A percentile compares a stretch with the other conserved stretches of the same genome.
phyloP scores from a whole-genome alignment of 2,329 filamentous ascomycete genomes.

The Stachybotrys echinatus region DNA sequence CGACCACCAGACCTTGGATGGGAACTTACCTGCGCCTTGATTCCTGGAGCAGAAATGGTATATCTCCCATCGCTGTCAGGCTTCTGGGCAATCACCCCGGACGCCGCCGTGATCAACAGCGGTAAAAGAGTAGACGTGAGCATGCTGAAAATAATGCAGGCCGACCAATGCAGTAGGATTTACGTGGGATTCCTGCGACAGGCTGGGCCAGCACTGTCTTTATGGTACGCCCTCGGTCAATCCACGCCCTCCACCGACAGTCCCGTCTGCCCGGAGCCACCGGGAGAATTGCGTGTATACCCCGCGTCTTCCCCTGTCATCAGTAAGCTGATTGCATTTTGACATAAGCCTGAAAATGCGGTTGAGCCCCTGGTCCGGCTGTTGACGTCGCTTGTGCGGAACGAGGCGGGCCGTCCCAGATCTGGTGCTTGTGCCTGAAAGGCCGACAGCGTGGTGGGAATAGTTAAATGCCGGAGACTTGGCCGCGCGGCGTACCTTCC shows the following conservation, averaged over 20 bases:
- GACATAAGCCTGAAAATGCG: too few species aligned
- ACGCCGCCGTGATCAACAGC: constrained; percentile 17
- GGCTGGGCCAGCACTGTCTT: neutral
- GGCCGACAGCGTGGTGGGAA: neutral
- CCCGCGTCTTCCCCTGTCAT: too few species aligned
- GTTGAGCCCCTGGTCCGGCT: too few species aligned
- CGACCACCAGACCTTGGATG: neutral
- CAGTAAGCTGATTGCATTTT: too few species aligned
- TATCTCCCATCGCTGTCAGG: constrained; percentile 26
- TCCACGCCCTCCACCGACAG: too few species aligned
- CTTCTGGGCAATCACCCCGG: constrained; percentile 2
- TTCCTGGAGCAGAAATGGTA: constrained; percentile 26
- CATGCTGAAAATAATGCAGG: neutral
- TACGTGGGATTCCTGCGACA: neutral
- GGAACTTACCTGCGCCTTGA: constrained; percentile 31
- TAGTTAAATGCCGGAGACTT: neutral
- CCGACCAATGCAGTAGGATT: neutral
- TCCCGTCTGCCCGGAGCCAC: too few species aligned
- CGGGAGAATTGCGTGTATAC: too few species aligned
- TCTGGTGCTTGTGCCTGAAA: neutral
- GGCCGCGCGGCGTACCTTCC: neutral
- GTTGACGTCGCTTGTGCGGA: too few species aligned
- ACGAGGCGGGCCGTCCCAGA: neutral
- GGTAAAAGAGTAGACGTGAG: neutral
- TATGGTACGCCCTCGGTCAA: too few species aligned